These are phyloP conservation scores for Didymella exigua DNA, from an alignment of 2,329 filamentous ascomycete species.

Conservation along the genomic window DNA sequence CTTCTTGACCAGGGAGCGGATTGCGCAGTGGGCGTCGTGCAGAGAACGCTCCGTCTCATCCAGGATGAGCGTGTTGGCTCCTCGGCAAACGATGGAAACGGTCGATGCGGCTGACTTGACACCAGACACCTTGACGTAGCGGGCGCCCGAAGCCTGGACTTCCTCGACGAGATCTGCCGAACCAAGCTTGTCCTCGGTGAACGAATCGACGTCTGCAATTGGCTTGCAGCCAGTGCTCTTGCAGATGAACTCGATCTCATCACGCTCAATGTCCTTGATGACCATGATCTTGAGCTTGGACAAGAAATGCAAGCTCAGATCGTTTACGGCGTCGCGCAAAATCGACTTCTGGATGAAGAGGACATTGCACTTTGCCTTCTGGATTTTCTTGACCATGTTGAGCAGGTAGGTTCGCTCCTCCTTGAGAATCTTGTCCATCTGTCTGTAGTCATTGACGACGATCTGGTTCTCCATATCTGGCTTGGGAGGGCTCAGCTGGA, in stretches of 20 bases:
- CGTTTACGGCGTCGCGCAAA: slow-evolving; percentile 95
- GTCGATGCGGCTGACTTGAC: slow-evolving; percentile 84
- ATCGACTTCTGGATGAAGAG: slow-evolving; percentile 99
- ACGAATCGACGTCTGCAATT: slow-evolving; percentile 96
- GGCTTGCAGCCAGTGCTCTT: slow-evolving; percentile 99
- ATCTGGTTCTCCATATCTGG: slow-evolving; percentile 99
- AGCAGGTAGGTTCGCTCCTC: slow-evolving; percentile 97
- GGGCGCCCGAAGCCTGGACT: slow-evolving; percentile 81
- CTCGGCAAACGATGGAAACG: slow-evolving; percentile 90
- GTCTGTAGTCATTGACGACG: slow-evolving; percentile 97
- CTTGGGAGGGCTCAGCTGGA: slow-evolving; percentile 97
- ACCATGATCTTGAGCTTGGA: slow-evolving; percentile 95
- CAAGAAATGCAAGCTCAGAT: slow-evolving; percentile 95
- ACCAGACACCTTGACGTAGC: slow-evolving; percentile 93
- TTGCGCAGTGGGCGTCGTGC: slow-evolving; percentile 96
- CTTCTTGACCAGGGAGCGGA: slow-evolving; percentile 98
- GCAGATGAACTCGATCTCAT: slow-evolving; percentile 99
- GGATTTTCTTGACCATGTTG: slow-evolving; percentile 99
- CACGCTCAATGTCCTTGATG: slow-evolving; percentile 97
- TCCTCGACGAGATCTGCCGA: slow-evolving; percentile 94
- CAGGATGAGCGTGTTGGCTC: slow-evolving; percentile 90
- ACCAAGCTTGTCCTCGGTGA: slow-evolving; percentile 97
- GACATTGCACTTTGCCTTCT: slow-evolving; percentile 99
- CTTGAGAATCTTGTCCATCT: slow-evolving; percentile 99
- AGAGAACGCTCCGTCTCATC: slow-evolving; percentile 97